Base-by-base conservation (phyloP, 2,329 filamentous ascomycete genomes). In the Fusarium sp. region DNA sequence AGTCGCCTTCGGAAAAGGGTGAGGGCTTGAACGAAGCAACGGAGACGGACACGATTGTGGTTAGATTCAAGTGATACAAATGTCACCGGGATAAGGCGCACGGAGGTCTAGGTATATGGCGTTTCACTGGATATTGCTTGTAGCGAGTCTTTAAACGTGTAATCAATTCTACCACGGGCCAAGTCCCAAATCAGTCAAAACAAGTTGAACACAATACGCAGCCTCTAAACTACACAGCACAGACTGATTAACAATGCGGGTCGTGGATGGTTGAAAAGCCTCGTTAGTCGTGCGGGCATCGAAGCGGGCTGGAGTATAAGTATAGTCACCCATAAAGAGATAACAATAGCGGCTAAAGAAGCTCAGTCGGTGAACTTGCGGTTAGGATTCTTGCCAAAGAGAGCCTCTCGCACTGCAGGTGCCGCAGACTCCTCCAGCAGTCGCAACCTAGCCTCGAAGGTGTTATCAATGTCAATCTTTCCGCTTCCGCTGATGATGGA, bases 391-490 rank as follows among this genome's bases (percentile, higher is more conserved):
- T 93, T 90, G 64, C 96, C 96, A 76, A 99, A 99, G 62, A 99
- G 85, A 17, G 91, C 91, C 79, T 92, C 88, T 76, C 96, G 88
- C 75, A 99, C 90, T 44, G 89, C 89, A 15, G 96, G 96, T 60
- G 97, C 87, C 51, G 93, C 92, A 71, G 92, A 92, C 58, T 90
- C 90, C 82, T 97, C 91, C 70, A 98, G 88, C 64, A 98, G 85
- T 75, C 87, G 88, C 80, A 99, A 85, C 71, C 96, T 90, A 78
- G 97, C 92, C 78, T 98, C 96, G 73, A 98, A 92, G 56, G 96
- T 98, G 85, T 99, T 98, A 87, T 97, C 94, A 80, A 99, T 95
- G 75, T 97, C 94, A 78, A 99, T 98, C 86, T 95, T 97, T 78
- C 96, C 96, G 70, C 85, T 86, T 71, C 92, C 90, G 69, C 94